Evolutionary conservation across 305 asterid genomes (phyloP), one percentile per base, ranked within the genome.

Genomic region (Rubia peregrina): DNA sequence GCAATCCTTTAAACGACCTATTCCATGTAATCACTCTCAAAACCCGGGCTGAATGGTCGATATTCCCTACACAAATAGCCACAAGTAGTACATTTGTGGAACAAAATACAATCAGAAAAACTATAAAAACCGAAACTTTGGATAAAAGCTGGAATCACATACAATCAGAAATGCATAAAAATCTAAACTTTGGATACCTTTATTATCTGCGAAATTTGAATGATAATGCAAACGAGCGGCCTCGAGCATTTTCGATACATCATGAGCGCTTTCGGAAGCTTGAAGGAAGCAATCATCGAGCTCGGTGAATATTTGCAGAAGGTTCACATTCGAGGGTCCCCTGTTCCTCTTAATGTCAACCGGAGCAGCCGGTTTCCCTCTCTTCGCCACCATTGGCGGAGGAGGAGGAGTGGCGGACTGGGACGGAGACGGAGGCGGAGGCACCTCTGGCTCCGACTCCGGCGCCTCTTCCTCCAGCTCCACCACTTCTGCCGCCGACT

Each of bases 11-110:
- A 77, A 95, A 91, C 69, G 99, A 95, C 77, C 94, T 87, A 82
- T 95, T 95, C 98, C 98, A 95, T 56, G 99, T 95, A 69, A 95
- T 95, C 68, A 90, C 99, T 19, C 98, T 96, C 98, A 95, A 90
- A 61, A 92, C 96, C 83, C 92, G 85, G 63, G 90, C 89, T 4
- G 99, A 89, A 80, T 92, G 99, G 85, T 95, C 95, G 66, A 95
- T 90, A 79, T 95, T 81, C 68, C 98, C 98, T 95, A 85, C 17
- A 59, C 26, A 17, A 53, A 80, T 3, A 48, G 68, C 62, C 26
- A 2, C 3, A 51, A 51, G 24, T 17, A 51, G 21, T 6, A 17
- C 22, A 51, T 17, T 17, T 8, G 10, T 1, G 0, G 24, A 21
- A 7, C 13, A 43, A 43, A 43, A 43, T 11, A 43, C 48, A 43